These are phyloP conservation scores for Chaetomiaceae sp. DNA, from an alignment of 2,329 filamentous ascomycete genomes.

Conservation along the genomic window DNA sequence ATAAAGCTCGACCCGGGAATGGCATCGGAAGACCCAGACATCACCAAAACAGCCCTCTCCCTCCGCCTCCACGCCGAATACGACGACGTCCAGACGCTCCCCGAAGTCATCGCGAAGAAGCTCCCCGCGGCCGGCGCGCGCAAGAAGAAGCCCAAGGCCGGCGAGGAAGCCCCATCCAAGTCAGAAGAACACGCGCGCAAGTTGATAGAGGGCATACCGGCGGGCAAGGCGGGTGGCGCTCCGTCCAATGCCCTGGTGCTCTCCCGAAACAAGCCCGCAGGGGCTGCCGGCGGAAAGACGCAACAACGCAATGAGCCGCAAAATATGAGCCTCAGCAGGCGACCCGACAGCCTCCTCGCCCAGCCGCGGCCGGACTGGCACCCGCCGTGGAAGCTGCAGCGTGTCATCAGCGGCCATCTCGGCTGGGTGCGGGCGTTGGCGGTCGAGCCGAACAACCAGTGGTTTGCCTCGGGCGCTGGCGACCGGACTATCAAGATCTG, in stretches of 20 bases:
- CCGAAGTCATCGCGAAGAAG: slow-evolving; percentile 72
- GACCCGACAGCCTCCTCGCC: slow-evolving; percentile 28
- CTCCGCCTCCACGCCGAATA: slow-evolving; percentile 69
- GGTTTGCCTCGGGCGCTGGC: slow-evolving; percentile 93
- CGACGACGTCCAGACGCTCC: slow-evolving; percentile 69
- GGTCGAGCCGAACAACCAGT: slow-evolving; percentile 93
- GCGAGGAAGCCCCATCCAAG: slow-evolving; percentile 27
- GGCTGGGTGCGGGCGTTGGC: slow-evolving; percentile 90
- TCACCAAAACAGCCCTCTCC: slow-evolving; percentile 42
- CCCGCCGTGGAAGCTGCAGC: slow-evolving; percentile 95
- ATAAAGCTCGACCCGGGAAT: slow-evolving; percentile 32
- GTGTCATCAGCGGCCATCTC: slow-evolving; percentile 92
- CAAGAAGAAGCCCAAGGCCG: slow-evolving; percentile 47
- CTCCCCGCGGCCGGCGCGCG: slow-evolving; percentile 58
- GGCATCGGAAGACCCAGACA: slow-evolving; percentile 38
- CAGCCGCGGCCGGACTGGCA: slow-evolving; percentile 86
- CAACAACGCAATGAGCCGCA: slow-evolving; percentile 32
- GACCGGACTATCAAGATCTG: slow-evolving; percentile 98
- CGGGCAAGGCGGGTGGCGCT: slow-evolving; percentile 30
- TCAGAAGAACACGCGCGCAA: slow-evolving; percentile 51
- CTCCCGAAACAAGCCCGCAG: slow-evolving; percentile 26
- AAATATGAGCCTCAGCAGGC: slow-evolving; percentile 34
- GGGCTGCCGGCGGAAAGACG: slow-evolving; percentile 19
- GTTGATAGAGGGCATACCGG: slow-evolving; percentile 61
- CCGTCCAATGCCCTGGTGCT: slow-evolving; percentile 37